Evolutionary conservation across 139 green algal species (phyloP), one percentile per base, ranked within the genome.

Genomic region (Chlorella sp.): DNA sequence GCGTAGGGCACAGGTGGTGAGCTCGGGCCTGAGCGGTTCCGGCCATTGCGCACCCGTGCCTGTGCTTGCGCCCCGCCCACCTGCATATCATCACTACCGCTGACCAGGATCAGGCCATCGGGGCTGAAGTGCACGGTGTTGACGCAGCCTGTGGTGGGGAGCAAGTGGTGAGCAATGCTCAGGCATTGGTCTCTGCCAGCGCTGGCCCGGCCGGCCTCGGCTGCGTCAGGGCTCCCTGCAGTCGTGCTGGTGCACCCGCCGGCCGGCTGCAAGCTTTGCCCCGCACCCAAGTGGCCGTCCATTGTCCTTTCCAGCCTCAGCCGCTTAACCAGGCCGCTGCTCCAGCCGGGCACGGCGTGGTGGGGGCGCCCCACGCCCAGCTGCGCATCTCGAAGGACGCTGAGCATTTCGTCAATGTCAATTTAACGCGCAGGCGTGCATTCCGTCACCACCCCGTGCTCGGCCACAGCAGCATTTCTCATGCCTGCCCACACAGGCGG

Each of bases 111-210:
- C 28, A 86, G 62, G 2, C 92, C 92, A 32, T 85, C 70, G 2
- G 85, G 75, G 16, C 62, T 92, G 81, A 94, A 94, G 75, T 69
- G 41, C 28, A 91, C 86, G 0, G 90, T 90, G 83, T 94, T 95
- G 20, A 94, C 92, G 60, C 90, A 90, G 65, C 91, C 90, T 85
- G 82, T 62, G 69, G 22, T 41, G 32, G 11, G 54, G 51, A 36
- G 44, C 8, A 77, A 48, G 70, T 13, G 48, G 69, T 3, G 28
- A 32, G 34, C 28, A 30, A 36, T 38, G 62, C 24, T 11, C 2
- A 38, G 56, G 7, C 7, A 24, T 60, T 26, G 56, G 56, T 26
- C n/a, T 26, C 4, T 73, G 19, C 32, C 62, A 70, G 62, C 62
- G 20, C n/a, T 14, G 9, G 24, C 65, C n/a, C 14, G 65, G 24